Evolutionary conservation across 129 eudicot species (phyloP), one percentile per base, ranked within the genome.

Genomic region (Helianthus tuberosus): DNA sequence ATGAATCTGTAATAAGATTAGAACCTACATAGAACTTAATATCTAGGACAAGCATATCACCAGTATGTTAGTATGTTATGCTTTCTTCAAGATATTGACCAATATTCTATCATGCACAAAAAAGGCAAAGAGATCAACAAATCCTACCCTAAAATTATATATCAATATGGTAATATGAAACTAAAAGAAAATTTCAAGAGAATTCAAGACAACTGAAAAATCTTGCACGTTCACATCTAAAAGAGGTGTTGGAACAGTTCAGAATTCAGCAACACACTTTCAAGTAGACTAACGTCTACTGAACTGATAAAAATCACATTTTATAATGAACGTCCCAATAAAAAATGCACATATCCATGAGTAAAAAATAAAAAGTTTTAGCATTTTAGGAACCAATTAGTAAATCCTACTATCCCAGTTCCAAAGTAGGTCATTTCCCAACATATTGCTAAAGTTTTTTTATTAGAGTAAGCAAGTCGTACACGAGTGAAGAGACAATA

Each of bases 11-110:
- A 51, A 75, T 51, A 16, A 41, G 46, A 41, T 32, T 32, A 64
- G 64, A 74, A 50, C 64, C 75, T 52, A 62, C 53, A 54, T 55
- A 53, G 36, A 74, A 63, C 20, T 20, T 50, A 43, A 64, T 50
- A 51, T 55, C 77, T 48, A 29, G 60, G 29, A 59, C 76, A 68
- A 48, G 59, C 44, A 27, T 27, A 27, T 27, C 32, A 27, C 59
- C 10, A 51, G 59, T 32, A 32, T 32, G 36, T 32, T 32, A 32
- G 36, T 27, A 13, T 48, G 58, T 48, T 68, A 47, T 13, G 58
- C 58, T 47, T 67, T 47, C 43, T 38, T 59, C 64, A 44, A 29
- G 15, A 58, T 58, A 60, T 58, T 41, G 46, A 72, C 39, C 41
- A 25, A 20, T 62, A 60, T 47, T 47, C 41, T 38, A 54, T 25